Conservation (phyloP, 164 flowering plant species). For the Litsea cubeba region DNA sequence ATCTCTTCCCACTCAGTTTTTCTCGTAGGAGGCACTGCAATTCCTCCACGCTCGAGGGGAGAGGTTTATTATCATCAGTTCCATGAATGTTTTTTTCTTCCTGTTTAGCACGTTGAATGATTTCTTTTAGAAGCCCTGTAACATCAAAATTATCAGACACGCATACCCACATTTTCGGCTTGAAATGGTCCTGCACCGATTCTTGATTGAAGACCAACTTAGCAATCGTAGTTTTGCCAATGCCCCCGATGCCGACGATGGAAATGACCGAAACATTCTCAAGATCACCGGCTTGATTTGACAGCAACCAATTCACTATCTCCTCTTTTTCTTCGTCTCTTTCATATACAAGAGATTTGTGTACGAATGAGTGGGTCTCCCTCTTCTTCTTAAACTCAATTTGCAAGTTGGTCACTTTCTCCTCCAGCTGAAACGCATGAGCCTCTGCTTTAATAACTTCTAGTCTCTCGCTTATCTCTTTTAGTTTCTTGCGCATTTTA, state of each 20-base stretch:
- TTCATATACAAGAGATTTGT: neutral
- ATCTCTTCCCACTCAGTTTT: neutral
- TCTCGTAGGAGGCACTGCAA: neutral
- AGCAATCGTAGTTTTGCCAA: constrained; percentile 13
- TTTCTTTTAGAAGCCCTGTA: neutral
- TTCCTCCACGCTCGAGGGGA: neutral
- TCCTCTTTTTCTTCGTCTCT: constrained; percentile 1
- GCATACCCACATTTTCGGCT: constrained; percentile 1
- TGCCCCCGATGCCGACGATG: constrained; percentile 10
- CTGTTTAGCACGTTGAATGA: neutral
- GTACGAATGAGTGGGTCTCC: neutral
- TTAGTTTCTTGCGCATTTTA: neutral
- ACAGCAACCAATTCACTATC: neutral
- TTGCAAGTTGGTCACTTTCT: neutral
- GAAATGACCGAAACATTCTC: neutral
- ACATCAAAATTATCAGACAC: neutral
- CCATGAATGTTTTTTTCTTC: too few relatives aligned
- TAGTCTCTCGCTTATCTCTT: neutral
- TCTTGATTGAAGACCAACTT: constrained; percentile 2
- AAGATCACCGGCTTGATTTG: too few relatives aligned
- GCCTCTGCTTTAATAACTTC: neutral
- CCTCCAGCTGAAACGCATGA: neutral
- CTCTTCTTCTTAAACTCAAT: neutral
- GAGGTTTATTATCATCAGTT: too few relatives aligned
- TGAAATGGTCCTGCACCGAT: neutral